Evolutionary conservation across 2,329 filamentous ascomycete species (phyloP).

Genomic region (Keithomyces neogunnii): DNA sequence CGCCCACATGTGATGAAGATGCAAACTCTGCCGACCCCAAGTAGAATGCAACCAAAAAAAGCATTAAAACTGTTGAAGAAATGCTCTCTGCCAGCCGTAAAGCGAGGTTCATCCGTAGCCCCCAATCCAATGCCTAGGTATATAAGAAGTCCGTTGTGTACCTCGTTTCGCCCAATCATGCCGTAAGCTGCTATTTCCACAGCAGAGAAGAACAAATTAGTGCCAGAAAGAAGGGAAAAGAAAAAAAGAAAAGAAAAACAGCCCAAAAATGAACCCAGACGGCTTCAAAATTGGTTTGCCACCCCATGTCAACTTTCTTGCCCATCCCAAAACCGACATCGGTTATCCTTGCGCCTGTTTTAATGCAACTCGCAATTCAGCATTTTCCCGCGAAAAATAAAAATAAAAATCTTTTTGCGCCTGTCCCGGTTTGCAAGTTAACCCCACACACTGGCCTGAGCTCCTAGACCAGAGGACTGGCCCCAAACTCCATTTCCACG

Average conservation of each 20-base stretch:
- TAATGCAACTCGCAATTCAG: slow-evolving; percentile 1
- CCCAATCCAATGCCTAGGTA: slow-evolving; percentile 12
- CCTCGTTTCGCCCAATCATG: slow-evolving; percentile 14
- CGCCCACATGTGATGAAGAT: slow-evolving; percentile 11
- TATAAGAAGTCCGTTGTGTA: slow-evolving; percentile 12
- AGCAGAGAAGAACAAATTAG: slow-evolving; percentile 5
- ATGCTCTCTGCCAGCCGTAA: slow-evolving; percentile 9
- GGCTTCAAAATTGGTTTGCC: slow-evolving; percentile 11
- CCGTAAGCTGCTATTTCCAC: slow-evolving; percentile 7
- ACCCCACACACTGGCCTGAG: slow-evolving; percentile 92
- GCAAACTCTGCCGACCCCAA: slow-evolving; percentile 10
- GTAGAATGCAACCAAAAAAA: slow-evolving; percentile 10
- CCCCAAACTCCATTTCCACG: slow-evolving; percentile 79
- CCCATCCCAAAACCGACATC: slow-evolving; percentile 5
- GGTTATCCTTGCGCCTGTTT: slow-evolving; percentile 5
- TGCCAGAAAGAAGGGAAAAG: slow-evolving; percentile 8
- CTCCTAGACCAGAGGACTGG: slow-evolving; percentile 69
- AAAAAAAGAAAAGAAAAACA: slow-evolving; percentile 4
- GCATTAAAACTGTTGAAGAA: slow-evolving; percentile 9
- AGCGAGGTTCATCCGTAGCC: slow-evolving; percentile 6
- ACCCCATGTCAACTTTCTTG: slow-evolving; percentile 10
- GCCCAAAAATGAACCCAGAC: background rate
- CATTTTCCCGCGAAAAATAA: background rate
- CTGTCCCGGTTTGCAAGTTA: slow-evolving; percentile 31
- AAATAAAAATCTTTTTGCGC: background rate